phyloP scores from a whole-genome alignment of 2,329 filamentous ascomycete genomes.

The Ampelomyces quisqualis region DNA sequence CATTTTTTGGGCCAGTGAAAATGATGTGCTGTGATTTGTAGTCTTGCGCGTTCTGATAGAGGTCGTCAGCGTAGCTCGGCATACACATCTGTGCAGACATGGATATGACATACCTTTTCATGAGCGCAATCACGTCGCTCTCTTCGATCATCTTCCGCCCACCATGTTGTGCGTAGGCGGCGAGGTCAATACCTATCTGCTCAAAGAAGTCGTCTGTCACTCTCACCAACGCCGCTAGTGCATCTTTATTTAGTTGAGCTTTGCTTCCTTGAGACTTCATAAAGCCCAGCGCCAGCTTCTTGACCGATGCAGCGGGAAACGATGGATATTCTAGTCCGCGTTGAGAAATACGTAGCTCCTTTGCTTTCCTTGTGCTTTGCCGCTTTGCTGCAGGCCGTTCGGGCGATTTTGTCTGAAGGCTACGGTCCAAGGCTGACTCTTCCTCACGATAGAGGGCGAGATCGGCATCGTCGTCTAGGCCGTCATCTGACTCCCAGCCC shows the following conservation, averaged over 20 bases:
- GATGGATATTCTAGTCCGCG: constrained; percentile 75
- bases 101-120: constrained; percentile 68
- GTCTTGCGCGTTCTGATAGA: constrained; percentile 58
- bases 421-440: constrained; percentile 38
- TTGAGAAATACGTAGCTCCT: constrained; percentile 62
- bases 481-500: constrained; percentile 38
- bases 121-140: constrained; percentile 75
- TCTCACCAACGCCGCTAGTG: constrained; percentile 71
- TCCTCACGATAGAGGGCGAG: constrained; percentile 40
- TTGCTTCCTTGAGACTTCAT: constrained; percentile 67
- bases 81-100: constrained; percentile 22
- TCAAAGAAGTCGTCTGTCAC: constrained; percentile 92
- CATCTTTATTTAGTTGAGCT: constrained; percentile 70
- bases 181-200: constrained; percentile 77
- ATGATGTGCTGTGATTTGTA: constrained; percentile 69
- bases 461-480: constrained; percentile 28
- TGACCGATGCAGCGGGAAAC: constrained; percentile 71
- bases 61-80: constrained; percentile 7
- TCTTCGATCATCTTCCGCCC: constrained; percentile 84
- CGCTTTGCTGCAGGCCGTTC: constrained; percentile 20
- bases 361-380: constrained; percentile 38
- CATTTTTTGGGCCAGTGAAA: constrained; percentile 80
- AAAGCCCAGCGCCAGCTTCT: constrained; percentile 69
- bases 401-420: constrained; percentile 31
- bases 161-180: constrained; percentile 77